Percentiles rank a stretch among this genome's conserved stretches.
Conservation (phyloP, 2,329 filamentous ascomycete species). For the Aspergillus cejpii region DNA sequence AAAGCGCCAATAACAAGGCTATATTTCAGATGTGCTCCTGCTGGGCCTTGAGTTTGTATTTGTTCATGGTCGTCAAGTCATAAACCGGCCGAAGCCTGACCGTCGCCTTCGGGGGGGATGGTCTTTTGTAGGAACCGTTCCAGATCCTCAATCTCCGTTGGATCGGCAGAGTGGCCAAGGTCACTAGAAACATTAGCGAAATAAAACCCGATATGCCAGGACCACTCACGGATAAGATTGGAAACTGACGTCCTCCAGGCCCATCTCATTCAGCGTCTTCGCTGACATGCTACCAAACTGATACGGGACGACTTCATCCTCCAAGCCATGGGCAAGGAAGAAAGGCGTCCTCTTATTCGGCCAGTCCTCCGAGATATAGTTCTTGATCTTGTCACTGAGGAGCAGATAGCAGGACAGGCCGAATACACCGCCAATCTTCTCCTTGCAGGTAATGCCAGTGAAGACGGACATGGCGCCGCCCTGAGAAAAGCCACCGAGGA, state of each 20-base stretch:
- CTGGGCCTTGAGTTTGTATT: neutral
- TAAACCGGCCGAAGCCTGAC: slow-evolving; percentile 24
- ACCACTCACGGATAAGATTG: slow-evolving; percentile 63
- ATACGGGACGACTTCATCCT: slow-evolving; percentile 65
- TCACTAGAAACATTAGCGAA: slow-evolving; percentile 42
- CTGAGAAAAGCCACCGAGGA: slow-evolving; percentile 62
- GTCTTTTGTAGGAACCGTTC: slow-evolving; percentile 55
- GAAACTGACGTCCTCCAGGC: slow-evolving; percentile 63
- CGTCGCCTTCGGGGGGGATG: slow-evolving; percentile 45
- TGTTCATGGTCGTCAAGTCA: slow-evolving; percentile 26
- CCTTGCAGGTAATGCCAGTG: slow-evolving; percentile 64
- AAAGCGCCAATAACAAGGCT: slow-evolving; percentile 21
- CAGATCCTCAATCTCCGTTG: slow-evolving; percentile 74
- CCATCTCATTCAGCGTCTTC: slow-evolving; percentile 60
- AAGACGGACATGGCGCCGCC: slow-evolving; percentile 84
- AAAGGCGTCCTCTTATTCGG: slow-evolving; percentile 71
- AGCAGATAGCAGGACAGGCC: slow-evolving; percentile 77
- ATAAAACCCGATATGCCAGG: neutral
- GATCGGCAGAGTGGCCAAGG: slow-evolving; percentile 68
- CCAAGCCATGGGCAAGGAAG: slow-evolving; percentile 81
- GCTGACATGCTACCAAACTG: slow-evolving; percentile 63
- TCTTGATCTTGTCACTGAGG: slow-evolving; percentile 58
- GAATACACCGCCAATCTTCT: slow-evolving; percentile 80
- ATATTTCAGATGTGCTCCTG: slow-evolving; percentile 10
- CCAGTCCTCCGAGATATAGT: slow-evolving; percentile 48